Conservation (phyloP, 805 yeast species). For the Nakazawaea molendinolei region DNA sequence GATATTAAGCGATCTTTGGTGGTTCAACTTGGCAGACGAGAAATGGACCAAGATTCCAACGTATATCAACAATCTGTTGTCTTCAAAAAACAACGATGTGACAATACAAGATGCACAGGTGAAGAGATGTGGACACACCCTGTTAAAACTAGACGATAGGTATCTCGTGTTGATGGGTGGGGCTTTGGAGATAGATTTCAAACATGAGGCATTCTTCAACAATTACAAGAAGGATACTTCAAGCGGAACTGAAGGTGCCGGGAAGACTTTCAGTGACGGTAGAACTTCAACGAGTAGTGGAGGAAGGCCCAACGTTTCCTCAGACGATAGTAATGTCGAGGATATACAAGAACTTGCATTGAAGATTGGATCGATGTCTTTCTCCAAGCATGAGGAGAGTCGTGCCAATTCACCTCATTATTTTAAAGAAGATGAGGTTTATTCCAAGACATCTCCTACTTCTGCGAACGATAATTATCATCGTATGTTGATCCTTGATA, state of each 20-base stretch:
- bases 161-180: conserved; percentile 10
- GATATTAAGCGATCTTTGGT: conserved; percentile 44
- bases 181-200: conserved; percentile 10
- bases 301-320: not conserved
- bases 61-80: not conserved
- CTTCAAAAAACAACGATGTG: not conserved
- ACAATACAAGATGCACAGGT: conserved; percentile 7
- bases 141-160: conserved; percentile 3
- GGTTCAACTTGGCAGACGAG: conserved; percentile 37
- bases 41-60: conserved; percentile 27
- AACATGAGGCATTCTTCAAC: conserved; percentile 5
- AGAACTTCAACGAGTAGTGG: conserved; percentile 3
- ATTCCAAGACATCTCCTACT: not conserved
- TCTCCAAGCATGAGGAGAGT: not conserved
- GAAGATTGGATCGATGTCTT: not conserved
- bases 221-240: conserved; percentile 10
- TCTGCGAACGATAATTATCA: conserved; percentile 4
- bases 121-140: conserved; percentile 11
- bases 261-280: no score
- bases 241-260: not conserved
- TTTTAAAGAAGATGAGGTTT: not conserved
- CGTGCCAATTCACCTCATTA: not conserved
- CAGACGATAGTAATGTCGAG: conserved; percentile 5
- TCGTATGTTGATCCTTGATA: conserved; percentile 8
- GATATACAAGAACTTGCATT: conserved; percentile 8